Base-by-base conservation (phyloP, 176 grass and related monocot genomes). In the Thalia dealbata region DNA sequence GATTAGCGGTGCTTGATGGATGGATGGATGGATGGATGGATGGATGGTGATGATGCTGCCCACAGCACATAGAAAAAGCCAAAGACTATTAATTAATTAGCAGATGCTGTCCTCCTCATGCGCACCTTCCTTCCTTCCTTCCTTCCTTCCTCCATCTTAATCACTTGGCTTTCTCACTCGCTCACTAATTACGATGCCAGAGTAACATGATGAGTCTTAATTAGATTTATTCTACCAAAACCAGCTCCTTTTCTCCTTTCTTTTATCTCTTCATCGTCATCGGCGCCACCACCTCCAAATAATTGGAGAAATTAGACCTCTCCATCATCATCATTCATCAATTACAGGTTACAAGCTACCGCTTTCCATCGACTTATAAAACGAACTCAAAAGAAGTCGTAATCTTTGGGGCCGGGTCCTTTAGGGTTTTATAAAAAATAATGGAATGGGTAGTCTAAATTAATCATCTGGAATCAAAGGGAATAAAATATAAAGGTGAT, bases 91-190 rank as follows among this genome's bases (percentile, higher is more conserved):
- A 58, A 9, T n/a, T 58, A n/a, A n/a, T 58, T 58, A 58, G 22
- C 19, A 58, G 54, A 58, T 58, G 54, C 54, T 58, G 54, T 58
- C 54, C 54, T 58, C 54, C 54, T 58, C 54, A 58, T 23, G 54
- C 54, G 54, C 54, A 23, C 54, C 54, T 58, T n/a, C 15, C 22
- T 19, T 4, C 22, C 7, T 1, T 58, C 16, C 19, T 7, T 7
- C 15, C 21, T 58, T 9, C 19, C 15, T 58, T 58, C 19, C 54
- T 58, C 19, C 6, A 0, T n/a, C 15, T 58, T n/a, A 38, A 19
- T 21, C 5, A n/a, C 7, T 7, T 23, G 54, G 54, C 54, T 15
- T 55, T 55, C 15, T 55, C 52, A 55, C 52, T 58, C 7, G 19
- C 52, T 58, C 21, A n/a, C 54, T n/a, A 58, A 58, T n/a, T 58